Percentiles rank a stretch among this genome's conserved stretches.
These are phyloP conservation scores for Jaltomata sinuosa DNA, from an alignment of 257 asterid species.

Conservation along the genomic window DNA sequence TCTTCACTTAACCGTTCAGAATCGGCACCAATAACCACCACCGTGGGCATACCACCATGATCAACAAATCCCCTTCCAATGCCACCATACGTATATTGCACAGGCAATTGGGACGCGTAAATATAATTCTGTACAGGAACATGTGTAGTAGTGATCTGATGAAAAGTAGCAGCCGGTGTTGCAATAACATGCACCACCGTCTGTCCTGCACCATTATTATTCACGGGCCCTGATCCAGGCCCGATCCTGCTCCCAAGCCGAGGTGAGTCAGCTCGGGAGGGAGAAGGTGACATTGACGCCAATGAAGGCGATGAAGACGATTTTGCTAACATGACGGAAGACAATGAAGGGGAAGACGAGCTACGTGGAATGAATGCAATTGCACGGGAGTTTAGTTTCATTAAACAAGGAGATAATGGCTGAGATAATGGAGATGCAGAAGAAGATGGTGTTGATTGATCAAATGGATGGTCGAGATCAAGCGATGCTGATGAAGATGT, in stretches of 20 bases:
- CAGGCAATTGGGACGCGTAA: conserved; percentile 1
- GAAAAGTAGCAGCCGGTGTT: neutral
- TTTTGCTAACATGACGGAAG: neutral
- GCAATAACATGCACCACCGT: neutral
- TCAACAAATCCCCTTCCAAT: conserved; percentile 25
- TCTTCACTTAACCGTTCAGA: conserved; percentile 25
- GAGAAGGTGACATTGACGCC: neutral
- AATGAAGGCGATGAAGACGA: neutral
- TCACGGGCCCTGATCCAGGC: neutral
- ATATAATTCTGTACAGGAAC: conserved; percentile 7
- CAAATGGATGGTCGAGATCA: neutral
- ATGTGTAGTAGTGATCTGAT: neutral
- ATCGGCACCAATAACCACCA: conserved; percentile 21
- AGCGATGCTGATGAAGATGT: neutral
- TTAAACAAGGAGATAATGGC: neutral
- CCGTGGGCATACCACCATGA: neutral
- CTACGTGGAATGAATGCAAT: conserved; percentile 65
- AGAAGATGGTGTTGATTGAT: neutral
- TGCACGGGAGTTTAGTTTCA: conserved; percentile 61
- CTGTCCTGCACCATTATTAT: neutral
- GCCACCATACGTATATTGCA: neutral
- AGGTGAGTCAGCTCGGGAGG: neutral
- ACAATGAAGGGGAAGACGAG: conserved; percentile 2
- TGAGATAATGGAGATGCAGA: neutral
- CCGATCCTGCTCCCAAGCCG: neutral